phyloP scores from a whole-genome alignment of 805 yeast genomes.

The Phaffomyces thermotolerans region DNA sequence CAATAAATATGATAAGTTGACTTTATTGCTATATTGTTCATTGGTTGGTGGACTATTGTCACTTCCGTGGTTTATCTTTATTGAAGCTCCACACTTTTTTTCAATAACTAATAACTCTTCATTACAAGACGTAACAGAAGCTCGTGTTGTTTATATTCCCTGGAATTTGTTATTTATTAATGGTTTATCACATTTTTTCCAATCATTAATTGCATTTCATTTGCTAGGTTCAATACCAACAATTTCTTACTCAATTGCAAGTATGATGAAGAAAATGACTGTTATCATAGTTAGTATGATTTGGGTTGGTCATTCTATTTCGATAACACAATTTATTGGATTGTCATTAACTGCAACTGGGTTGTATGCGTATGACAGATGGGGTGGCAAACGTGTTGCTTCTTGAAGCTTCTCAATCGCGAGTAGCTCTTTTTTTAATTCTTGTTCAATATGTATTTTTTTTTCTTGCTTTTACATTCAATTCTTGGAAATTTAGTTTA shows the following conservation, averaged over 20 bases:
- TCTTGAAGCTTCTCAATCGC: neutral
- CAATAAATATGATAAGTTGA: constrained; percentile 67
- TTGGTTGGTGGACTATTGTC: constrained; percentile 63
- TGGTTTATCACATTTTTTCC: constrained; percentile 72
- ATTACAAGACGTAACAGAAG: constrained; percentile 12
- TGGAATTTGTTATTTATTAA: constrained; percentile 51
- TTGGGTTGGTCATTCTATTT: constrained; percentile 45
- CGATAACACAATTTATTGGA: constrained; percentile 41
- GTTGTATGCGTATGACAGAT: constrained; percentile 54
- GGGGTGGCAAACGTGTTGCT: constrained; percentile 30
- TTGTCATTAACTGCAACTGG: constrained; percentile 47
- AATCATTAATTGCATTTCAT: constrained; percentile 76
- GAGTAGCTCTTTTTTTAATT: neutral
- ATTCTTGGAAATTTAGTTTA: neutral
- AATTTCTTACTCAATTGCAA: constrained; percentile 78
- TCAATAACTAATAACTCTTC: constrained; percentile 6
- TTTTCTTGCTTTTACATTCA: neutral
- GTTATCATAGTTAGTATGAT: constrained; percentile 73
- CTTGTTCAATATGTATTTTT: neutral
- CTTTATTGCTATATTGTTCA: constrained; percentile 76
- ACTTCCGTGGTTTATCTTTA: constrained; percentile 61
- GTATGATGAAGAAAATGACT: constrained; percentile 82
- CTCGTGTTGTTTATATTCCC: constrained; percentile 29
- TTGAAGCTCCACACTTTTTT: constrained; percentile 43
- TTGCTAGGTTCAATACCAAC: constrained; percentile 77